Conservation (phyloP, 805 yeast species). For the Tetrapisispora iriomotensis region DNA sequence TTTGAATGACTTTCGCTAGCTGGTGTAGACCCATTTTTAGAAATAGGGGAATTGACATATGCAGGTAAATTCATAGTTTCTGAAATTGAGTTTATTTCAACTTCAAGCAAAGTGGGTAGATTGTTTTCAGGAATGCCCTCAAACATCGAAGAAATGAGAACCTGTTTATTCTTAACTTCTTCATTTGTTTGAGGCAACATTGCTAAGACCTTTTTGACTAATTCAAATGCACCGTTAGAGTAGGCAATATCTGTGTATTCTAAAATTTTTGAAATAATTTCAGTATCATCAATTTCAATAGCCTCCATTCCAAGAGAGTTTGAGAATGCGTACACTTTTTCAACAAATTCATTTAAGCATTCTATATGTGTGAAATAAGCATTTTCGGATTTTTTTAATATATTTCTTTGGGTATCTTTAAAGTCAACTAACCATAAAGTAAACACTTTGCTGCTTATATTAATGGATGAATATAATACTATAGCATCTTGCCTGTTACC, state of each 20-base stretch:
- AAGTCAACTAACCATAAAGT: constrained; percentile 77
- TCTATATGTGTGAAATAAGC: constrained; percentile 76
- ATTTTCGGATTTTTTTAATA: constrained; percentile 34
- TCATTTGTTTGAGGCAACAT: constrained; percentile 67
- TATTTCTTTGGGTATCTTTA: constrained; percentile 35
- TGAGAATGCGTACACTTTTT: constrained; percentile 60
- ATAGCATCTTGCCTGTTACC: constrained; percentile 65
- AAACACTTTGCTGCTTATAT: constrained; percentile 68
- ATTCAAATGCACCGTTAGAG: constrained; percentile 69
- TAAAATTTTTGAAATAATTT: constrained; percentile 43
- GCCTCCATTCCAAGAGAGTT: constrained; percentile 14
- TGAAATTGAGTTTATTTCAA: no score
- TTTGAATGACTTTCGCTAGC: no score
- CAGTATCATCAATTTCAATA: constrained; percentile 20
- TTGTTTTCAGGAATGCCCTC: constrained; percentile 22
- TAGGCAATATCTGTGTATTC: constrained; percentile 78
- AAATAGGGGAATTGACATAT: no score
- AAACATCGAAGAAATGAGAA: constrained; percentile 63
- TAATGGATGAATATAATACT: constrained; percentile 71
- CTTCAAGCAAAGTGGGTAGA: no score
- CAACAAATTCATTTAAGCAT: constrained; percentile 71
- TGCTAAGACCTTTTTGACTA: constrained; percentile 61
- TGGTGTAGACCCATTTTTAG: no score
- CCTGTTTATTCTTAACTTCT: constrained; percentile 63
- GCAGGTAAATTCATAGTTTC: no score